Evolutionary conservation across 2,329 filamentous ascomycete genomes (phyloP), one percentile per base, ranked within the genome.

Genomic region (Aspergillus carbonarius): DNA sequence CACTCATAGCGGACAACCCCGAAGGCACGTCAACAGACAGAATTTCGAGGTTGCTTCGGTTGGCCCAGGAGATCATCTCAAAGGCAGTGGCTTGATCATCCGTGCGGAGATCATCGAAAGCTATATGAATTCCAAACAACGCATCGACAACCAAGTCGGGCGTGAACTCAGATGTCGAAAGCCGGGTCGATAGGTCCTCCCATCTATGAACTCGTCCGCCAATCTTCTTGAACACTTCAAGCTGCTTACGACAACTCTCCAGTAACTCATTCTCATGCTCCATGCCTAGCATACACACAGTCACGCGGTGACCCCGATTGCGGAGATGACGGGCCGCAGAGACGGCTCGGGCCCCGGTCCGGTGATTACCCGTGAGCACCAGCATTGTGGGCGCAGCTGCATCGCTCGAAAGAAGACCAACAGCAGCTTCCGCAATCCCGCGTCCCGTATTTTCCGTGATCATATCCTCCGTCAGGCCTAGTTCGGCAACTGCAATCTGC

Each of bases 341-440:
- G 54, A 98, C 83, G 3, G 92, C 92, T 59, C 93, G 85, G 37
- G 91, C 88, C 39, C 93, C 93, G 0, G 89, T 92, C 65, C 92
- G 92, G 74, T 96, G 93, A 74, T 97, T 98, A n/a, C 95, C 93
- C 0, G 91, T 93, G n/a, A 98, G 82, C 6, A 98, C 85, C 20
- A 96, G 86, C 51, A 88, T 80, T 6, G 85, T 83, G 0, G 84
- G 82, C 30, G 81, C 77, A 15, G 80, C 75, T 37, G 80, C 77
- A 50, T 79, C 76, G 52, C 81, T 81, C 47, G 96, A 79, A 10
- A 91, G 85, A 51, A 81, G 83, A 55, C 96, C 81, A 0, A 91
- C 88, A 27, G 93, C 89, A 20, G 74, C 75, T 75, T 96, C 89
- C 4, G 93, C 92, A 61, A 98, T 91, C 44, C 92, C 91, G 25